Evolutionary conservation across 139 green algal genomes (phyloP), one percentile per base, ranked within the genome.

Genomic region (Astrephomene gubernaculifera): DNA sequence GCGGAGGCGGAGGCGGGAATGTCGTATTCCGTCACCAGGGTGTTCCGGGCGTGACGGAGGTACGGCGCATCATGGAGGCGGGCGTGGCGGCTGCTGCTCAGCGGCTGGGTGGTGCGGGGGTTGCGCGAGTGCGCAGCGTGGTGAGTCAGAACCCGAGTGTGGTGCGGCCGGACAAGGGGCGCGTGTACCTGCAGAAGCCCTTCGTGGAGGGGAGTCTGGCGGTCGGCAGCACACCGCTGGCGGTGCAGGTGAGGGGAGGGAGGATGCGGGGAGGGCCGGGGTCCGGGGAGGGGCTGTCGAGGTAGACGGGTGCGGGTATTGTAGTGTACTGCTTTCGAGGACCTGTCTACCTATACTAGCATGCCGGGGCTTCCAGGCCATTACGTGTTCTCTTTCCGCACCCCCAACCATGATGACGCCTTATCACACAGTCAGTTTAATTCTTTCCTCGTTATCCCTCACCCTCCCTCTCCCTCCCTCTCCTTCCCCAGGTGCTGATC

Each of bases 111-210:
- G 44, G 63, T 65, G 63, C 44, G 44, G 1, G 21, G 7, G 31
- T 39, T 31, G 4, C 79, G 70, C 70, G 79, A 9, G 63, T 76
- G n/a, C 79, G 79, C 79, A 85, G 79, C 79, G 79, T 85, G 44
- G 63, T 85, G 63, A 68, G 44, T 27, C 63, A 68, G 57, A 76
- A 75, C 44, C 79, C 44, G 38, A 68, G 36, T 33, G 33, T 75
- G 44, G 79, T 85, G 41, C 79, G 63, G 4, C 63, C 79, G 33
- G 79, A 76, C 44, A 75, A 85, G 64, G 63, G 63, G 21, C 79
- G 79, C 38, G 79, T 85, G 41, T 75, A 76, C 63, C 64, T 85
- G 63, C 79, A 75, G 44, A 85, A 76, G 64, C 63, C 79, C 45
- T 76, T 85, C 9, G 79, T 76, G 79, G 79, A 85, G 79, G 36